Evolutionary conservation across 1,284 basidiomycete species (phyloP).

Genomic region (Cryptococcus sp.): DNA sequence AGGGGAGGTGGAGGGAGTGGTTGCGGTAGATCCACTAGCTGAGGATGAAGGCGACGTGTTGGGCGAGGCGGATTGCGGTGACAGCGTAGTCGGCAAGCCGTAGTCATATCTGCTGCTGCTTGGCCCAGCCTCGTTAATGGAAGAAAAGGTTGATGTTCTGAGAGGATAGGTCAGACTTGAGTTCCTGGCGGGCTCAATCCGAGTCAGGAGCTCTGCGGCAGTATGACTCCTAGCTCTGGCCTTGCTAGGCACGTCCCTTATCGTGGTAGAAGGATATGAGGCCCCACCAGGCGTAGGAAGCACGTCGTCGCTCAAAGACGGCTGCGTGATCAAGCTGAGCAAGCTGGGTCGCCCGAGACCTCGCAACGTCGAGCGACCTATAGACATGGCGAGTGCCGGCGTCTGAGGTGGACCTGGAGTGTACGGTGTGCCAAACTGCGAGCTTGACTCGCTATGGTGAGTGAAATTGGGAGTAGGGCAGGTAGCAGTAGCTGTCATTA

Average conservation of each 20-base stretch:
- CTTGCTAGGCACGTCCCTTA: constrained; percentile 18
- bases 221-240: constrained; percentile 37
- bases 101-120: not conserved
- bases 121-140: constrained; percentile 29
- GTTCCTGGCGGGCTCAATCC: constrained; percentile 5
- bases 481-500: constrained; percentile 15
- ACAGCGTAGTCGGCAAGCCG: constrained; percentile 13
- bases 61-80: constrained; percentile 12
- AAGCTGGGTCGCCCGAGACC: constrained; percentile 35
- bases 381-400: constrained; percentile 31
- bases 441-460: constrained; percentile 3
- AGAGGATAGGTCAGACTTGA: constrained; percentile 23
- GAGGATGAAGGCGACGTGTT: constrained; percentile 32
- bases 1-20: constrained; percentile 31
- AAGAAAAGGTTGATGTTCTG: constrained; percentile 20
- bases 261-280: constrained; percentile 22
- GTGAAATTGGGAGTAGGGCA: constrained; percentile 17
- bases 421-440: constrained; percentile 30
- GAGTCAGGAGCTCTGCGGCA: constrained; percentile 11
- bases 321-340: constrained; percentile 43
- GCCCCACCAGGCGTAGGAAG: constrained; percentile 35
- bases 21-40: constrained; percentile 7
- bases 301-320: constrained; percentile 19
- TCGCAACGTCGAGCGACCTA: constrained; percentile 20
- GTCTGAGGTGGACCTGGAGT: constrained; percentile 43